Percentiles rank a stretch among this genome's conserved stretches.
Conservation (phyloP, 176 grass and related monocot genomes). For the Tuctoria greenei region DNA sequence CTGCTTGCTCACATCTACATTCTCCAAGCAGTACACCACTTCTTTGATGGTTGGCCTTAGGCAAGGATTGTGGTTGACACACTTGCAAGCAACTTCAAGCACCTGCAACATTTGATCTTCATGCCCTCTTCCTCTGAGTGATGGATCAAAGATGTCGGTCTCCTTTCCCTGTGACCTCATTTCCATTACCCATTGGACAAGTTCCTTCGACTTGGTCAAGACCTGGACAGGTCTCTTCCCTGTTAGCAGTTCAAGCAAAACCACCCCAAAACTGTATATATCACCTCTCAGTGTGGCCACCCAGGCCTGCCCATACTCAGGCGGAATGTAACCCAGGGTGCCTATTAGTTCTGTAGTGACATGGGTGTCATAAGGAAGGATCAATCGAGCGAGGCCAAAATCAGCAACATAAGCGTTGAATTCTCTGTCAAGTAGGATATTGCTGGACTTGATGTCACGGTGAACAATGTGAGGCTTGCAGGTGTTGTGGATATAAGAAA, state of each 20-base stretch:
- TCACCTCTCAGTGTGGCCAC: conserved; percentile 80
- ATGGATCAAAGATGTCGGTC: conserved; percentile 54
- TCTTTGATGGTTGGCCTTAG: conserved; percentile 68
- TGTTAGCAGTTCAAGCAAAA: conserved; percentile 80
- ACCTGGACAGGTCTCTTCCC: conserved; percentile 78
- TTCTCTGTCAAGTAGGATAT: conserved; percentile 79
- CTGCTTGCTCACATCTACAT: conserved; percentile 32
- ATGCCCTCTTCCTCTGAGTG: conserved; percentile 50
- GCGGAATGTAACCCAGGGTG: conserved; percentile 92
- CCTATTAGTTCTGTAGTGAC: conserved; percentile 84
- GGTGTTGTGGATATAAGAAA: conserved; percentile 79
- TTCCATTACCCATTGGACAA: conserved; percentile 71
- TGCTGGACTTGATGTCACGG: conserved; percentile 90
- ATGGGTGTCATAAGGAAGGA: conserved; percentile 81
- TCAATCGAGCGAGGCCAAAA: conserved; percentile 82
- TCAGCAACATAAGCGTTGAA: conserved; percentile 83
- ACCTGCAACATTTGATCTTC: conserved; percentile 74
- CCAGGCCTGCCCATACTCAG: conserved; percentile 80
- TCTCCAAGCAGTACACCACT: conserved; percentile 61
- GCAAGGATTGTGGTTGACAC: conserved; percentile 63
- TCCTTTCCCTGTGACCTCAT: conserved; percentile 53
- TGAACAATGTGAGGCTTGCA: conserved; percentile 85
- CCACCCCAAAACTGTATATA: conserved; percentile 91
- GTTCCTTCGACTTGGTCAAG: conserved; percentile 56
- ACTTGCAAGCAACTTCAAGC: conserved; percentile 70